These are phyloP conservation scores for Citrullus amarus DNA, from an alignment of 306 rosid species.

Conservation along the genomic window DNA sequence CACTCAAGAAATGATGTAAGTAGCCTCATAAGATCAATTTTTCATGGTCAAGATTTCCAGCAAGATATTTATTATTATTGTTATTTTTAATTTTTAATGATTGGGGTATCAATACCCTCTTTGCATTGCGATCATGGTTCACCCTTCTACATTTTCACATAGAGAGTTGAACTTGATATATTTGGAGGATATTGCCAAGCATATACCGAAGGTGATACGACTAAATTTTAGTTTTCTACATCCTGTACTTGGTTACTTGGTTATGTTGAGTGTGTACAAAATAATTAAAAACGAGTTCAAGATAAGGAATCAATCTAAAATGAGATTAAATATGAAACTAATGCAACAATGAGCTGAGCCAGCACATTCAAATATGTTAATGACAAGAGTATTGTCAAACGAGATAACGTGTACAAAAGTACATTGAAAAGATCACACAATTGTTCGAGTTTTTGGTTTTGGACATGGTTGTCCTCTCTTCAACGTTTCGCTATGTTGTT, in stretches of 20 bases:
- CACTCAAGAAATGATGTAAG: not conserved
- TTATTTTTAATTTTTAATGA: not conserved
- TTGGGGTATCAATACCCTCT: not conserved
- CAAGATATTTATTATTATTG: not conserved
- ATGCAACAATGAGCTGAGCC: not conserved
- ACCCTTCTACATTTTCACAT: not conserved
- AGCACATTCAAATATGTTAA: not conserved
- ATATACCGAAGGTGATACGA: too few relatives aligned
- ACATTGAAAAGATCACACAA: not conserved
- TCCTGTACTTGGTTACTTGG: too few relatives aligned
- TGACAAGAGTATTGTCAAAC: not conserved
- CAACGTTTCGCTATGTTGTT: not conserved
- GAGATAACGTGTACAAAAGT: not conserved
- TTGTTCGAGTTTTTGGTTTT: not conserved
- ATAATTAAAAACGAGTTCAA: not conserved
- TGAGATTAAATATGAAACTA: not conserved
- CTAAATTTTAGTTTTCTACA: too few relatives aligned
- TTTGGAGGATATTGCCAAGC: too few relatives aligned
- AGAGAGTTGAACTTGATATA: not conserved
- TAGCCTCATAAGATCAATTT: not conserved
- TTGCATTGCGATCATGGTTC: not conserved
- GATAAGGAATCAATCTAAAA: not conserved
- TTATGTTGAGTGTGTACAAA: too few relatives aligned
- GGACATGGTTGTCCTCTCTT: not conserved
- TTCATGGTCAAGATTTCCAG: not conserved